Conservation (phyloP, 1,284 basidiomycete species). For the Cystobasidiaceae sp. region DNA sequence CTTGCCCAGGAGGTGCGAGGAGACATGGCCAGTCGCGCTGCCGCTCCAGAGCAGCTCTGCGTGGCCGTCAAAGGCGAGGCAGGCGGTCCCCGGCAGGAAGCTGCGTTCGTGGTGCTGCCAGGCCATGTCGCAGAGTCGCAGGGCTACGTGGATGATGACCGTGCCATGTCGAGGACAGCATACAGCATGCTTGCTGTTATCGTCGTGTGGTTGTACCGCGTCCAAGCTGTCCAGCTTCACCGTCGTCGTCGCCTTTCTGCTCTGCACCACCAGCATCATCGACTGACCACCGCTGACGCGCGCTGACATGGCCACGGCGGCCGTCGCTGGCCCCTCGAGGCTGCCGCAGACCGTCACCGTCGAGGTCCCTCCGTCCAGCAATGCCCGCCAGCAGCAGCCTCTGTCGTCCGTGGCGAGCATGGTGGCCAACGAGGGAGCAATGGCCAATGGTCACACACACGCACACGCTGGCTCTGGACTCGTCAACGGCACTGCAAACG, state of each 20-base stretch:
- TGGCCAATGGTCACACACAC: no score
- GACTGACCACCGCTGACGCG: no score
- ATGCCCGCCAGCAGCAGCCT: no score
- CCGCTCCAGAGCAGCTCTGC: slow-evolving; percentile 88
- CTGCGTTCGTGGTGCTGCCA: slow-evolving; percentile 16
- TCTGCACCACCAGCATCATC: no score
- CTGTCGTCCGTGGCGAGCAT: neutral
- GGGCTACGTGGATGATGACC: neutral
- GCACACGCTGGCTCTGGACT: no score
- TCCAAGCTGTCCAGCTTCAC: no score
- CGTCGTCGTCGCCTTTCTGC: no score
- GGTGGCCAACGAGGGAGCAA: neutral
- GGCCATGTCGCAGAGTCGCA: slow-evolving; percentile 1
- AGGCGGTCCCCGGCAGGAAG: slow-evolving; percentile 12
- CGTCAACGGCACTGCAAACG: neutral
- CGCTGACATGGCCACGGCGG: neutral
- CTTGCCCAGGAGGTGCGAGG: slow-evolving; percentile 63
- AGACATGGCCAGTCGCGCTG: slow-evolving; percentile 64
- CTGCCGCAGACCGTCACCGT: neutral
- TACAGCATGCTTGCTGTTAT: neutral
- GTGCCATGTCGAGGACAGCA: neutral
- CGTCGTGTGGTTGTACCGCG: no score
- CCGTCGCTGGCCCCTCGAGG: neutral
- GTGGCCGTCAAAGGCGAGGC: slow-evolving; percentile 77
- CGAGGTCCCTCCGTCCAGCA: no score